phyloP scores from a whole-genome alignment of 352 stramenopile genomes.

The Hyphochytrium catenoides region DNA sequence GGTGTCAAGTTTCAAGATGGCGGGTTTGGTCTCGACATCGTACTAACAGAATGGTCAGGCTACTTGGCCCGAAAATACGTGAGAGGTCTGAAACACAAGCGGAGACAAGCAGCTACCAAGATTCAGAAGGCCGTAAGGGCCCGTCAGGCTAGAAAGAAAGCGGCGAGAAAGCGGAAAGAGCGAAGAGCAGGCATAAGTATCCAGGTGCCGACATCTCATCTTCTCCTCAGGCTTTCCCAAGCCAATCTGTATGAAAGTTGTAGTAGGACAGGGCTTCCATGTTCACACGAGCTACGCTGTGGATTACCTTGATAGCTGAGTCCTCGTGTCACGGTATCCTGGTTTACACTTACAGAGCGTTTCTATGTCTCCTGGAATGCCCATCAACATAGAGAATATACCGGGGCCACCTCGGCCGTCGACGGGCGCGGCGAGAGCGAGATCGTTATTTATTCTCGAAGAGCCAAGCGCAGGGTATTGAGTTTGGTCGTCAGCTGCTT shows the following conservation, averaged over 20 bases:
- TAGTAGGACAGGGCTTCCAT: no score
- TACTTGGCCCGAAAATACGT: conserved; percentile 33
- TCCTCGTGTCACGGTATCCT: no score
- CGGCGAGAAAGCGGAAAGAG: conserved; percentile 20
- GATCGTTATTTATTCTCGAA: conserved; percentile 82
- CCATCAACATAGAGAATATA: conserved; percentile 46
- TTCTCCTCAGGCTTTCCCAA: no score
- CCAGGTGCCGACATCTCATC: conserved; percentile 14
- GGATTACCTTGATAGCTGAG: no score
- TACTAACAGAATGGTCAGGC: no score
- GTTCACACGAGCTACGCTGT: no score
- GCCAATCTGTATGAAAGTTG: no score
- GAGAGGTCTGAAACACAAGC: conserved; percentile 16
- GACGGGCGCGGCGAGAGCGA: conserved; percentile 45
- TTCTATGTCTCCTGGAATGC: no score
- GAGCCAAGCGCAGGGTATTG: conserved; percentile 73
- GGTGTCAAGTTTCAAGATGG: no score
- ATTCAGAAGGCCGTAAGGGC: conserved; percentile 57
- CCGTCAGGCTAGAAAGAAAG: conserved; percentile 21
- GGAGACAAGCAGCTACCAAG: conserved; percentile 23
- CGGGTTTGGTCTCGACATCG: no score
- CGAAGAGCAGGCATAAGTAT: conserved; percentile 38
- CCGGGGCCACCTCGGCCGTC: conserved; percentile 53
- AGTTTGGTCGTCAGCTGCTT: conserved; percentile 83
- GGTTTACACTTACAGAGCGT: no score